Evolutionary conservation across 441 rosid species (phyloP), one percentile per base, ranked within the genome.

Genomic region (Capsella rubella): DNA sequence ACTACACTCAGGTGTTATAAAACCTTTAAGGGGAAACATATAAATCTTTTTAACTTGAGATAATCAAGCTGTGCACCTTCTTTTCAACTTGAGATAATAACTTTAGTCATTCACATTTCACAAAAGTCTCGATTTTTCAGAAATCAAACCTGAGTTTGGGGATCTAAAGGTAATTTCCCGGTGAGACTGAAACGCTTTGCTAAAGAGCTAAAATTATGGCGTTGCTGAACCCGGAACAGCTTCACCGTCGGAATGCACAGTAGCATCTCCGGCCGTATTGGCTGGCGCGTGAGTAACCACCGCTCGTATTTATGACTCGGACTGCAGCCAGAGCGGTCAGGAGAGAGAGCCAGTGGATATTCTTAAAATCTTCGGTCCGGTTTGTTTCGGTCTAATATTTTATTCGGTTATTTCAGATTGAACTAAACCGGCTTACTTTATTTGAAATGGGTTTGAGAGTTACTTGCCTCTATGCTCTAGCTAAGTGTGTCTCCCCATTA

Each of bases 111-210:
- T 43, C 2, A 7, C 11, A 42, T 61, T 42, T 42, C 65, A 57
- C 45, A 56, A 59, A 59, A 60, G 29, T 40, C 42, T 50, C 21
- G 25, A 40, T 51, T 34, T 49, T 49, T 10, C 10, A n/a, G 8
- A 39, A 18, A 67, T 51, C n/a, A 25, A 25, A 77, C 80, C 80
- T 71, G 75, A 50, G 76, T 18, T 71, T 51, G 40, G 28, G 67
- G 28, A 4, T 57, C 68, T 58, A 71, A 32, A 32, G 31, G 61
- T 40, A 18, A 21, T 50, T 57, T 28, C 37, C 16, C 42, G 14
- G 29, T 31, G 57, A 65, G 60, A 47, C 43, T 57, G 40, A 58
- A 57, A 71, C 56, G 28, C 8, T 64, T 58, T 5, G 51, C 28
- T n/a, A 77, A 57, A 1, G 76, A 71, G 63, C 3, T 28, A 18